Evolutionary conservation across 306 rosid genomes (phyloP), one percentile per base, ranked within the genome.

Genomic region (Prosopis cineraria): DNA sequence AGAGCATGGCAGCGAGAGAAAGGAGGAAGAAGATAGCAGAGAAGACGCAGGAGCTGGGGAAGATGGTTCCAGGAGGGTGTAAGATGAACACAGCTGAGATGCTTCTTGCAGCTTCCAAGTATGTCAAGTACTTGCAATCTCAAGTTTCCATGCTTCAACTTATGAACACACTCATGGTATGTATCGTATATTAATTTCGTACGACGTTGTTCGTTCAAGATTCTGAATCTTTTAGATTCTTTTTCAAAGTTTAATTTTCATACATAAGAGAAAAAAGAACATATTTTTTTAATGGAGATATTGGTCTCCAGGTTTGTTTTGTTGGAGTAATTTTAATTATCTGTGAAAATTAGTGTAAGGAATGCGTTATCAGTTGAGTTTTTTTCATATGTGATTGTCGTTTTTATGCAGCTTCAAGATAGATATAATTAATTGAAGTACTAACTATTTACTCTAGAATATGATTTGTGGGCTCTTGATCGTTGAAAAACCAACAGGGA

Each of bases 1-100:
- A 92, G 77, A 92, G 98, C 41, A 55, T 89, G 0, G 97, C 96
- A 0, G 98, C 98, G 0, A 72, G 98, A 9, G 91, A 91, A 71
- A 89, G 98, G 85, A 88, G 98, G 81, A 92, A 93, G 47, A 92
- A 66, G 85, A 91, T 95, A 24, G 79, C 90, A 1, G 95, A 89
- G 72, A 94, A 91, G 80, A 95, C 96, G 0, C 90, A 79, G 52
- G 97, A 92, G 84, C 91, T 95, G 7, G 97, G 96, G 11, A 93
- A 82, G 80, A 75, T 90, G 76, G 82, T 92, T 12, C 96, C 98
- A 0, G 92, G 97, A 13, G 98, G 93, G 4, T 76, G 50, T 29
- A 92, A 88, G 83, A 88, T 95, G 98, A 95, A 91, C 79, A 89
- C 98, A 17, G 98, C 98, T 43, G 97, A 92, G 76, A 95, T 95